These are phyloP conservation scores for Trapa bicornis DNA, from an alignment of 345 rosid species.

Conservation along the genomic window DNA sequence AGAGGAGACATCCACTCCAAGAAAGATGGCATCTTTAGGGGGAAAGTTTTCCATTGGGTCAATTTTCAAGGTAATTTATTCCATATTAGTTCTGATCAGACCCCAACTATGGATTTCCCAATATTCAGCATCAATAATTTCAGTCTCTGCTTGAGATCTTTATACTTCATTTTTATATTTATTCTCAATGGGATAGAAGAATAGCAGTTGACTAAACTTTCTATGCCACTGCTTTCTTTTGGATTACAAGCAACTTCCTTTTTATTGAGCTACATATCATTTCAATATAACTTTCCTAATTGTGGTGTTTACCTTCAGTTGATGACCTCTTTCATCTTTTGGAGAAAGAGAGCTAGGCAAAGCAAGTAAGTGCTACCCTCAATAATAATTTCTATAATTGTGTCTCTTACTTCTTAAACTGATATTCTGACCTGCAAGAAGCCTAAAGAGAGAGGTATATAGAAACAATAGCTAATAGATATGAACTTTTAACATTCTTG, in stretches of 20 bases:
- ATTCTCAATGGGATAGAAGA: background rate
- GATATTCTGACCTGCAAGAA: background rate
- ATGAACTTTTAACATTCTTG: background rate
- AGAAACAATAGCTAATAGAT: background rate
- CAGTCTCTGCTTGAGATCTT: background rate
- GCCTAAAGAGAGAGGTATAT: background rate
- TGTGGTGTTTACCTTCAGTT: conserved; percentile 41
- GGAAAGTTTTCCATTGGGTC: conserved; percentile 41
- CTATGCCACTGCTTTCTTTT: too few relatives aligned
- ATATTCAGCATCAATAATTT: background rate
- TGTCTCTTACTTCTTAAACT: background rate
- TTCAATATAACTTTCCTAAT: background rate
- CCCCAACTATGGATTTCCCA: background rate
- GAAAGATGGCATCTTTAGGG: conserved; percentile 30
- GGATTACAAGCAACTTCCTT: too few relatives aligned
- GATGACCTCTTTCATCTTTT: conserved; percentile 57
- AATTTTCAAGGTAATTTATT: conserved; percentile 51
- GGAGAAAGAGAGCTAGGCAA: conserved; percentile 66
- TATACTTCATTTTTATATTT: background rate
- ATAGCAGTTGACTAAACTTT: background rate
- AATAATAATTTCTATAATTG: background rate
- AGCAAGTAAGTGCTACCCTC: conserved; percentile 62
- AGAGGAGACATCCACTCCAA: conserved; percentile 38
- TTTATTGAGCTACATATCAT: background rate
- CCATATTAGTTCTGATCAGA: too few relatives aligned